Percentiles rank a stretch among this genome's conserved stretches.
Evolutionary conservation across 768 basidiomycete species (phyloP).

Genomic region (Boletus insuetus): DNA sequence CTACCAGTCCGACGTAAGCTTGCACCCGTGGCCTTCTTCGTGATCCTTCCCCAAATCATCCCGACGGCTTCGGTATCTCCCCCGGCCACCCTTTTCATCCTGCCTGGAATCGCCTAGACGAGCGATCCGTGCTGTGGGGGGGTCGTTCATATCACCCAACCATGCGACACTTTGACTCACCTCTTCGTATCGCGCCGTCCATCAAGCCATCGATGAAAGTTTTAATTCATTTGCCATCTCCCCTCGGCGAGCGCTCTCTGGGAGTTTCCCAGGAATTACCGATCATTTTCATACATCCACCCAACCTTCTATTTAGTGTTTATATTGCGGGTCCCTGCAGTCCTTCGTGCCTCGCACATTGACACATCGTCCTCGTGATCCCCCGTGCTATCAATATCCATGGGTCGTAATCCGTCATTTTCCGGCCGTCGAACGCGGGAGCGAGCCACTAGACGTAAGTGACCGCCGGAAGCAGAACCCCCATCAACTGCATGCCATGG

Average conservation of each 20-base stretch:
- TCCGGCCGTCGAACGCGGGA: conserved; percentile 28
- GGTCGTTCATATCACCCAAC: conserved; percentile 7
- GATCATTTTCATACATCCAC: conserved; percentile 26
- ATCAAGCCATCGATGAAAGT: conserved; percentile 22
- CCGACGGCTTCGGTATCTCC: conserved; percentile 15
- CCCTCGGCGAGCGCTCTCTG: conserved; percentile 14
- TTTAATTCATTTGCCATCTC: conserved; percentile 22
- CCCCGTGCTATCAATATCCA: conserved; percentile 22
- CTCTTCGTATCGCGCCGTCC: conserved; percentile 9
- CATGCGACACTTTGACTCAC: conserved; percentile 8
- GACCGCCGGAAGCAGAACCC: conserved; percentile 24
- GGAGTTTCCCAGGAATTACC: conserved; percentile 10
- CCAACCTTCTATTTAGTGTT: conserved; percentile 29
- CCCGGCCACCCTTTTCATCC: conserved; percentile 22
- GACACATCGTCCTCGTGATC: conserved; percentile 17
- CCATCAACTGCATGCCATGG: conserved; percentile 21
- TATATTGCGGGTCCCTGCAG: conserved; percentile 15
- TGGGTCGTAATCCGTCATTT: conserved; percentile 8
- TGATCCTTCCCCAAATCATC: conserved; percentile 1
- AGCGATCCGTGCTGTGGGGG: background rate
- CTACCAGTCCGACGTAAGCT: too few species aligned
- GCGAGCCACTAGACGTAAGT: conserved; percentile 34
- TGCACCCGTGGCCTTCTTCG: conserved; percentile 9
- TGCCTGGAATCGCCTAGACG: conserved; percentile 2
- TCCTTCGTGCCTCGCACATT: conserved; percentile 17